Conservation (phyloP, 129 eudicot genomes). For the Kitagawia praeruptora region DNA sequence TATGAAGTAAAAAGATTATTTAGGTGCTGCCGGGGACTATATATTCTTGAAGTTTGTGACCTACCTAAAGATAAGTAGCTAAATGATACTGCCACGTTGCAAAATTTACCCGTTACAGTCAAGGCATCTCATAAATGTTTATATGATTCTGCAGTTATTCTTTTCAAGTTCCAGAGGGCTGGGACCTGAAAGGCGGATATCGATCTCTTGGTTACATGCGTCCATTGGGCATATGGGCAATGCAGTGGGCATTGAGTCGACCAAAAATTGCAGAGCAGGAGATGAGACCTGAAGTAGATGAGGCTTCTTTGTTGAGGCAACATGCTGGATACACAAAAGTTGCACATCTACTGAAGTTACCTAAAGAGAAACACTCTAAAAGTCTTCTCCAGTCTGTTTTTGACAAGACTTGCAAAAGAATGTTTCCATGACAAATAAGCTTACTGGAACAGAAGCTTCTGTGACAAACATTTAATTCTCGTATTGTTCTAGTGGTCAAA, state of each 20-base stretch:
- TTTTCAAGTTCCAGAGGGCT: slow-evolving; percentile 89
- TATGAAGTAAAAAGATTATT: too few relatives aligned
- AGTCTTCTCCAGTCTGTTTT: slow-evolving; percentile 51
- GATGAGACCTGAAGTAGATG: slow-evolving; percentile 34
- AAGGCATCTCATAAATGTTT: background rate
- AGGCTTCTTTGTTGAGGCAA: slow-evolving; percentile 47
- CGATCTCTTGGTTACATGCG: slow-evolving; percentile 83
- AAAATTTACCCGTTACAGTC: background rate
- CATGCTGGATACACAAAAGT: slow-evolving; percentile 65
- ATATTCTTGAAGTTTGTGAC: too few relatives aligned
- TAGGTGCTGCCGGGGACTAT: too few relatives aligned
- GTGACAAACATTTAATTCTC: background rate
- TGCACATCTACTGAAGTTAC: slow-evolving; percentile 62
- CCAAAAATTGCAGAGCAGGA: slow-evolving; percentile 38
- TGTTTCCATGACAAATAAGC: background rate
- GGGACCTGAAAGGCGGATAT: slow-evolving; percentile 63
- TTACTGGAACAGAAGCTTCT: background rate
- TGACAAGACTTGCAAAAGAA: slow-evolving; percentile 66
- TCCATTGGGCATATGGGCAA: slow-evolving; percentile 92
- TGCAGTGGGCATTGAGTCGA: slow-evolving; percentile 84
- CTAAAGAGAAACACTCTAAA: slow-evolving; percentile 46
- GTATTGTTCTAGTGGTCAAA: background rate
- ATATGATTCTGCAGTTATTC: slow-evolving; percentile 48
- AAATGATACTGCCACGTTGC: background rate
- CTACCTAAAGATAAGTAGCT: background rate